phyloP scores from a whole-genome alignment of 768 basidiomycete genomes.

The Paxillus rubicundulus region DNA sequence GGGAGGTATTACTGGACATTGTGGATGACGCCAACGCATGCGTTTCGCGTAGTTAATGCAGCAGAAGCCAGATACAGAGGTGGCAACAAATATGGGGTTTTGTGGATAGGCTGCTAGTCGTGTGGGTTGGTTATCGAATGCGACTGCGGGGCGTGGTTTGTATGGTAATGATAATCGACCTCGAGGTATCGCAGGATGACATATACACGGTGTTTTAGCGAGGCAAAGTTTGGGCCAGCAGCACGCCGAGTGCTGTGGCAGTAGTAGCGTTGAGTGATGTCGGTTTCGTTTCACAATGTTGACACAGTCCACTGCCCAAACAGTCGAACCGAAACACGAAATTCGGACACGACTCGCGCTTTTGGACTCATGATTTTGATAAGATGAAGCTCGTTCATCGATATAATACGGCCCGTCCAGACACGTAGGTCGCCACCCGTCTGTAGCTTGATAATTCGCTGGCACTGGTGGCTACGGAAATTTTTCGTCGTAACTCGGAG shows the following conservation, averaged over 20 bases:
- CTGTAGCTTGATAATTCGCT: too few species aligned
- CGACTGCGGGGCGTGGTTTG: not conserved
- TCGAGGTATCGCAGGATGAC: not conserved
- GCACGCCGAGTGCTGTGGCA: not conserved
- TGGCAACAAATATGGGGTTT: not conserved
- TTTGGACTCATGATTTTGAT: too few species aligned
- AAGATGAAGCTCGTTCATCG: too few species aligned
- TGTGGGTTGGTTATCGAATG: not conserved
- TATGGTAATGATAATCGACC: not conserved
- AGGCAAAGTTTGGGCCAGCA: not conserved
- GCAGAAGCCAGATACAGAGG: not conserved
- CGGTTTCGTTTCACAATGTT: too few species aligned
- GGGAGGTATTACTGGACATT: conserved; percentile 7
- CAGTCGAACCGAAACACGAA: too few species aligned
- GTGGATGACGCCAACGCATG: conserved; percentile 11
- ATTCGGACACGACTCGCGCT: too few species aligned
- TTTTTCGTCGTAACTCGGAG: too few species aligned
- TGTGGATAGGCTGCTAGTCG: not conserved
- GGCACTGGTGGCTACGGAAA: too few species aligned
- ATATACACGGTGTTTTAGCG: not conserved
- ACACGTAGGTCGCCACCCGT: too few species aligned
- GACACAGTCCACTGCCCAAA: too few species aligned
- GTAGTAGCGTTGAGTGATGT: too few species aligned
- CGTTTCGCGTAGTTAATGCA: conserved; percentile 8
- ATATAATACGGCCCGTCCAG: too few species aligned